Percentiles rank a stretch among this genome's conserved stretches.
These are phyloP conservation scores for Massariosphaeria phaeospora DNA, from an alignment of 495 filamentous ascomycete genomes.

Conservation along the genomic window DNA sequence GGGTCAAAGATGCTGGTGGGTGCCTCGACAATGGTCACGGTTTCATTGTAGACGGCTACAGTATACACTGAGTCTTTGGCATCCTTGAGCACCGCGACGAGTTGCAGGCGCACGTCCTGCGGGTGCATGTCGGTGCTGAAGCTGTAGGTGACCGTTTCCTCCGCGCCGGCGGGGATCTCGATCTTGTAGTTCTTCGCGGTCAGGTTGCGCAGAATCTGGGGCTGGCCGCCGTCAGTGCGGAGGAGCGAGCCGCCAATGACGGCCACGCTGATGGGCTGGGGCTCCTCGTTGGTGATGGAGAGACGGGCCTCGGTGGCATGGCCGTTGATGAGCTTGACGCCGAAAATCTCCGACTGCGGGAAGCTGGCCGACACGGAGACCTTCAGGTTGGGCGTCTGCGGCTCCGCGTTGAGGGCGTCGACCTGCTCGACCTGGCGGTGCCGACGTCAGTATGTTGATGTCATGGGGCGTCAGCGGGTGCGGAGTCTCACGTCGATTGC, in stretches of 20 bases:
- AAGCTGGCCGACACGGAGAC: constrained; percentile 74
- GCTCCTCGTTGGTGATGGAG: constrained; percentile 78
- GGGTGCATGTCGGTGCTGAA: constrained; percentile 92
- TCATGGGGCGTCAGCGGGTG: constrained; percentile 25
- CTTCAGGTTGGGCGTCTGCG: constrained; percentile 55
- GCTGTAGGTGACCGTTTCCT: constrained; percentile 69
- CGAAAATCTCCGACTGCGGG: constrained; percentile 85
- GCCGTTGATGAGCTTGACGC: constrained; percentile 92
- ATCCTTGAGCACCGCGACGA: constrained; percentile 69
- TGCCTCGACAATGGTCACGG: constrained; percentile 84
- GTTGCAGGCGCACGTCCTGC: constrained; percentile 73
- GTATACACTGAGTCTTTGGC: constrained; percentile 63
- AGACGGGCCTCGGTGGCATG: constrained; percentile 78
- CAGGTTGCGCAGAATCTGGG: constrained; percentile 72
- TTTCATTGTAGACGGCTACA: constrained; percentile 76
- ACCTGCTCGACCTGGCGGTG: constrained; percentile 43
- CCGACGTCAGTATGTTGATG: constrained; percentile 27
- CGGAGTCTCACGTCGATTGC: constrained; percentile 55
- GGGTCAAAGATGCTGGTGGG: constrained; percentile 92
- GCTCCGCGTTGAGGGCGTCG: constrained; percentile 36
- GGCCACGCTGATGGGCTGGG: constrained; percentile 64
- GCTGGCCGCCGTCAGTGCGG: constrained; percentile 41
- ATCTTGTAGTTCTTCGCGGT: constrained; percentile 69
- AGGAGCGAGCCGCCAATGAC: constrained; percentile 75
- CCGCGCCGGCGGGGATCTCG: constrained; percentile 71